Evolutionary conservation across 495 filamentous ascomycete species (phyloP), one percentile per base, ranked within the genome.

Genomic region (Xanthoparmelia taractica): DNA sequence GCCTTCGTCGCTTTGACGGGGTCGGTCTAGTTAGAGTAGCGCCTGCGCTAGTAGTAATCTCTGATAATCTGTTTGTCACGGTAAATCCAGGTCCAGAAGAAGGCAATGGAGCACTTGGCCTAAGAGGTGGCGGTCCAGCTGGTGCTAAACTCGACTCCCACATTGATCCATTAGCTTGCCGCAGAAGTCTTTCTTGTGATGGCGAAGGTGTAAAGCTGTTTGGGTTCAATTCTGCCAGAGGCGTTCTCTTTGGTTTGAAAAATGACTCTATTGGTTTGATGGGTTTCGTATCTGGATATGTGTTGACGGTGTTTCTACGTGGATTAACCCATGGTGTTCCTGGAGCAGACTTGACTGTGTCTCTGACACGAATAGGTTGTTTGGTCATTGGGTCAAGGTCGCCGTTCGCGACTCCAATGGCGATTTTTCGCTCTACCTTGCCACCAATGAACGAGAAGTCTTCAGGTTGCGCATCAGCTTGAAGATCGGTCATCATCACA

Each of bases 321-420:
- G 58, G 33, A 60, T 63, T 70, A 11, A 75, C 65, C 55, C 74
- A 73, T 58, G 69, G 64, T 40, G 69, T 66, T 63, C 60, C 66
- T 58, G 70, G 54, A 40, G 57, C 59, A 33, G 66, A 27, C 60
- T 75, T 75, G 56, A 78, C 34, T n/a, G 66, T 31, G 6, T 23
- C 29, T 18, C 70, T 34, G 67, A 84, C 55, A 36, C 78, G 55
- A 60, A 96, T 87, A 4, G 79, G 80, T 54, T 85, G 70, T 73
- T 96, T 97, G 20, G 91, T 95, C 64, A 91, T 92, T 20, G 94
- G 94, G 72, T 97, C 86, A 34, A 97, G 73, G 64, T 97, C 89
- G 29, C 94, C 94, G 17, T 66, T 71, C n/a, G 93, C 90, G 61
- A 99, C 87, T 7, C 85, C 85, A 65, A 79, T 75, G 4, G 94